These are phyloP conservation scores for Lactarius pseudohatsudake DNA, from an alignment of 768 basidiomycete species.

Conservation along the genomic window DNA sequence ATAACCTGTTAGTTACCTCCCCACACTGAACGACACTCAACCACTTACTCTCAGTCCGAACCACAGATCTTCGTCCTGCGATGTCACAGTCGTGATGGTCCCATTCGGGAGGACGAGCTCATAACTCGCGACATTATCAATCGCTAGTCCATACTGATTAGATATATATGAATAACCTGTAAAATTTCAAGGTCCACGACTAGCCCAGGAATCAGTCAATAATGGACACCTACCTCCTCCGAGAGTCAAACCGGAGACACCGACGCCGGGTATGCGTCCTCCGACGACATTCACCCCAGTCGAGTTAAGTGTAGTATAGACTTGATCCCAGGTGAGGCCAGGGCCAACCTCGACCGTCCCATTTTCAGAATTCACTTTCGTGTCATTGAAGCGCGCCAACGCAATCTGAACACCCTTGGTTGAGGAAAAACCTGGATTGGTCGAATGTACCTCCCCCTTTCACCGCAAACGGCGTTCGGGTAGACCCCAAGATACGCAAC, in stretches of 20 bases:
- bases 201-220: background rate
- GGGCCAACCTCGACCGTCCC: conserved; percentile 29
- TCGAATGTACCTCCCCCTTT: conserved; percentile 34
- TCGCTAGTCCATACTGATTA: conserved; percentile 37
- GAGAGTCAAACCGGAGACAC: conserved; percentile 32
- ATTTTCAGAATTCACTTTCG: conserved; percentile 10
- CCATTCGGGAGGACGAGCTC: conserved; percentile 36
- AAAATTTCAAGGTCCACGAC: background rate
- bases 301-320: conserved; percentile 28
- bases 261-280: conserved; percentile 31
- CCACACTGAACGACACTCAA: background rate
- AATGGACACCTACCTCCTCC: conserved; percentile 30
- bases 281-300: conserved; percentile 31
- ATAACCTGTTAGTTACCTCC: background rate
- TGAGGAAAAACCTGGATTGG: conserved; percentile 32
- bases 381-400: conserved; percentile 29
- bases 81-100: conserved; percentile 6
- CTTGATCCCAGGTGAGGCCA: conserved; percentile 34
- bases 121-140: conserved; percentile 36
- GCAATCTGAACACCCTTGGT: conserved; percentile 34
- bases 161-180: conserved; percentile 37
- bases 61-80: conserved; percentile 7
- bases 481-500: conserved; percentile 16
- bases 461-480: conserved; percentile 26
- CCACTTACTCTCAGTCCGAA: conserved; percentile 11